phyloP scores from a whole-genome alignment of 331 rosid species.

The Ulmus americana region DNA sequence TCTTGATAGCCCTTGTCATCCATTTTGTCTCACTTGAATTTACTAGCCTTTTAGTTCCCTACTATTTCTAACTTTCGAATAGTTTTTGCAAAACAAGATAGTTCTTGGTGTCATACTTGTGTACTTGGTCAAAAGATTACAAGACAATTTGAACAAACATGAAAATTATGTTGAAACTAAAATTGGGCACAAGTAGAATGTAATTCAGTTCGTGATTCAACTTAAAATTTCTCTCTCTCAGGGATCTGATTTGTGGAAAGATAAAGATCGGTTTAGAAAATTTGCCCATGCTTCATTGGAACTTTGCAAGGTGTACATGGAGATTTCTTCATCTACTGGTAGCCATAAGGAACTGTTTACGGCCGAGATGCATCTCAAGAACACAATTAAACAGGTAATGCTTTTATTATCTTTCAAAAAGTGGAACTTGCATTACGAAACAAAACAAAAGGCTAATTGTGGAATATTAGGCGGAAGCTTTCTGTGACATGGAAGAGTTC shows the following conservation, averaged over 20 bases:
- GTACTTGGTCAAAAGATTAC: too few relatives aligned
- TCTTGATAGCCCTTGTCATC: background rate
- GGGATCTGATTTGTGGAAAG: constrained; percentile 92
- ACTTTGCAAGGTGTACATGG: constrained; percentile 74
- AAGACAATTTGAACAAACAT: too few relatives aligned
- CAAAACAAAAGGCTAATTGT: constrained; percentile 9
- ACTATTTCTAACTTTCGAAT: too few relatives aligned
- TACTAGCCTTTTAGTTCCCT: too few relatives aligned
- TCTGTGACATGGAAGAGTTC: constrained; percentile 62
- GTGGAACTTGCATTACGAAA: background rate
- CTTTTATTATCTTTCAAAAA: background rate
- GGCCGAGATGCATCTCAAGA: constrained; percentile 91
- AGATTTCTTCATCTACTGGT: constrained; percentile 58
- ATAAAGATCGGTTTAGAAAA: constrained; percentile 56
- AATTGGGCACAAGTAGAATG: too few relatives aligned
- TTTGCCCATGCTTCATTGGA: constrained; percentile 82
- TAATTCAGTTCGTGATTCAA: too few relatives aligned
- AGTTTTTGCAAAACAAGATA: too few relatives aligned
- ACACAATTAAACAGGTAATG: constrained; percentile 71
- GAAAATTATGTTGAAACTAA: too few relatives aligned
- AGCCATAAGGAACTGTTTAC: constrained; percentile 53
- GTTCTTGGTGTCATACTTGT: too few relatives aligned
- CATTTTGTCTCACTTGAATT: too few relatives aligned
- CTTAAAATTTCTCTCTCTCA: constrained; percentile 22
- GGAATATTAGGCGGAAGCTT: constrained; percentile 51